phyloP scores from a whole-genome alignment of 306 rosid genomes.

The Fragaria nilgerrensis region DNA sequence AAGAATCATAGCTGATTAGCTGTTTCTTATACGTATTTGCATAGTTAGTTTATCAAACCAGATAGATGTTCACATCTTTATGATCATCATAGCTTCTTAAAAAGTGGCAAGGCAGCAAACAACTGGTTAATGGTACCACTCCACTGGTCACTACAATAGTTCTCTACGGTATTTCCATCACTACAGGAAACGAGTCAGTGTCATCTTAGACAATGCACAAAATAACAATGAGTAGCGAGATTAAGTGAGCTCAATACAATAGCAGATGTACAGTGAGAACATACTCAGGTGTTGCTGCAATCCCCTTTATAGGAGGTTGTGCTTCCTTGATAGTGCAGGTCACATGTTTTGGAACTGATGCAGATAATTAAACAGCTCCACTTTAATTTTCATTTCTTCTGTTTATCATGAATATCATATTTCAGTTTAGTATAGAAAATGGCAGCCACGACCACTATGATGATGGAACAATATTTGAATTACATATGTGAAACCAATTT shows the following conservation, averaged over 20 bases:
- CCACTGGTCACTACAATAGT: too few species aligned
- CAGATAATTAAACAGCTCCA: slow-evolving; percentile 77
- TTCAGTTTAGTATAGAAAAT: slow-evolving; percentile 18
- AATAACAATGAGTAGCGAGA: not conserved
- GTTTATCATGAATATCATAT: slow-evolving; percentile 24
- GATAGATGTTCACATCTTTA: too few species aligned
- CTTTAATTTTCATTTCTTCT: slow-evolving; percentile 86
- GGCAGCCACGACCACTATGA: slow-evolving; percentile 6
- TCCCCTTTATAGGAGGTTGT: slow-evolving; percentile 46
- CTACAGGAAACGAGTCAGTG: too few species aligned
- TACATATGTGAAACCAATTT: not conserved
- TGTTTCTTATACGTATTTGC: too few species aligned
- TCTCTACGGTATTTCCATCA: too few species aligned
- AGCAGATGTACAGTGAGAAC: slow-evolving; percentile 7
- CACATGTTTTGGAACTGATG: slow-evolving; percentile 81
- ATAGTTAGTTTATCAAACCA: too few species aligned
- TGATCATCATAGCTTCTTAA: too few species aligned
- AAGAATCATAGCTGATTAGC: too few species aligned
- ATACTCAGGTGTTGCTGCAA: slow-evolving; percentile 74
- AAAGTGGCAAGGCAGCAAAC: too few species aligned
- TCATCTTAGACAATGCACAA: too few species aligned
- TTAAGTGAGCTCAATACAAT: not conserved
- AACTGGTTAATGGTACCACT: too few species aligned
- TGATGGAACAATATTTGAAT: not conserved
- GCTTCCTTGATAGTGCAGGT: slow-evolving; percentile 78